Conservation (phyloP, 345 rosid genomes). For the Sisymbrium altissimum region DNA sequence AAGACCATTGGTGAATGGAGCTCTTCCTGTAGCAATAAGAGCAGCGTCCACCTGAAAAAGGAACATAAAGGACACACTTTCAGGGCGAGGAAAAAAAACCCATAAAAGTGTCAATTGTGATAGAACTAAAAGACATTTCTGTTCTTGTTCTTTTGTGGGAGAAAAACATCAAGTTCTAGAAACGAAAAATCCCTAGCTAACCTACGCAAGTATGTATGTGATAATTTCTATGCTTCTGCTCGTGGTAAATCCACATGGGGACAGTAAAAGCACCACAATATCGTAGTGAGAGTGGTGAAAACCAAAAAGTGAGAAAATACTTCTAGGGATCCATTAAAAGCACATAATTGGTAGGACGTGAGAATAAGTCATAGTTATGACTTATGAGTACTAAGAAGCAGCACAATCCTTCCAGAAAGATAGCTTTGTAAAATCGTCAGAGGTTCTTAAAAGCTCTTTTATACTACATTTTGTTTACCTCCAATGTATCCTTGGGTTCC, state of each 20-base stretch:
- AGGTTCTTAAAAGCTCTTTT: neutral
- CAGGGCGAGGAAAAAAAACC: neutral
- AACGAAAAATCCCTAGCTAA: neutral
- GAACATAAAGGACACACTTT: conserved; percentile 18
- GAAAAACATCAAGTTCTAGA: neutral
- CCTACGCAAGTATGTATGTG: neutral
- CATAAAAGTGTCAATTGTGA: neutral
- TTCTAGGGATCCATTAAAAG: neutral
- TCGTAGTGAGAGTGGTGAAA: neutral
- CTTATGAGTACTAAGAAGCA: neutral
- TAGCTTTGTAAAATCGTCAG: neutral
- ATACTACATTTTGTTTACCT: conserved; percentile 51
- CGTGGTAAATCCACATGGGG: neutral
- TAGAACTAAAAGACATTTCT: neutral
- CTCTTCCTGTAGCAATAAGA: conserved; percentile 98
- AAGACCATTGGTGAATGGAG: conserved; percentile 97
- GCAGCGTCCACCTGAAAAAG: conserved; percentile 85
- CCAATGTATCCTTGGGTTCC: conserved; percentile 77
- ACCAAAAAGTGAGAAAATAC: neutral
- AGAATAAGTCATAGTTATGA: neutral
- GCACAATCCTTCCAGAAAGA: neutral
- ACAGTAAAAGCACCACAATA: neutral
- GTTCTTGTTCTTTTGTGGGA: neutral
- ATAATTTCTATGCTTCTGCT: neutral
- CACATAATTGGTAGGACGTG: neutral